Conservation (phyloP, 345 rosid genomes). For the Dipteronia dyeriana region DNA sequence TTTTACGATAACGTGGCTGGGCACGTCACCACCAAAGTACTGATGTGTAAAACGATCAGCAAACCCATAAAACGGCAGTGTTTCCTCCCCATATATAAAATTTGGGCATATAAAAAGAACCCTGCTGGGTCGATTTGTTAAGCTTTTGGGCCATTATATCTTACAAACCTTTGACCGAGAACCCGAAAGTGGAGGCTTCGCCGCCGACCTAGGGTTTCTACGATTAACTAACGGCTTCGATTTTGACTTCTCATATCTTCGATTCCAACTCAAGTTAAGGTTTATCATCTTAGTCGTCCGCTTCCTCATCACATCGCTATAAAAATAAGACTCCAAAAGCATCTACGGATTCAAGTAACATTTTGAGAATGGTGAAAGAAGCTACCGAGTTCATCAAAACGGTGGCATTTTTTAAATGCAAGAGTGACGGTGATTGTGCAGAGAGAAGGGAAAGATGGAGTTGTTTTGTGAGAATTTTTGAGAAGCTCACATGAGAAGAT, state of each 20-base stretch:
- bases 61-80: too few species aligned
- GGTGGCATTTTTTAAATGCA: neutral
- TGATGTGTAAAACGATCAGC: too few species aligned
- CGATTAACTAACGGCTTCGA: constrained; percentile 39
- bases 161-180: too few species aligned
- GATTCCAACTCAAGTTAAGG: constrained; percentile 35
- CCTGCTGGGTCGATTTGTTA: too few species aligned
- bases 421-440: neutral
- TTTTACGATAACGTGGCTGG: too few species aligned
- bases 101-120: too few species aligned
- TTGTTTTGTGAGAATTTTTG: neutral
- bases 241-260: constrained; percentile 53
- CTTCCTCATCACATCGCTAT: constrained; percentile 44
- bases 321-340: neutral
- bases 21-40: too few species aligned
- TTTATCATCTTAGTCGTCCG: constrained; percentile 57
- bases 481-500: too few species aligned
- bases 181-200: too few species aligned
- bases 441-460: neutral
- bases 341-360: neutral
- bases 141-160: too few species aligned
- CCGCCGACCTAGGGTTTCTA: constrained; percentile 45
- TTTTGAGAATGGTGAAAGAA: neutral
- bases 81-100: too few species aligned
- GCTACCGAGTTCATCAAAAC: neutral